These are phyloP conservation scores for Torulaspora maleeae DNA, from an alignment of 805 yeast species.

Conservation along the genomic window DNA sequence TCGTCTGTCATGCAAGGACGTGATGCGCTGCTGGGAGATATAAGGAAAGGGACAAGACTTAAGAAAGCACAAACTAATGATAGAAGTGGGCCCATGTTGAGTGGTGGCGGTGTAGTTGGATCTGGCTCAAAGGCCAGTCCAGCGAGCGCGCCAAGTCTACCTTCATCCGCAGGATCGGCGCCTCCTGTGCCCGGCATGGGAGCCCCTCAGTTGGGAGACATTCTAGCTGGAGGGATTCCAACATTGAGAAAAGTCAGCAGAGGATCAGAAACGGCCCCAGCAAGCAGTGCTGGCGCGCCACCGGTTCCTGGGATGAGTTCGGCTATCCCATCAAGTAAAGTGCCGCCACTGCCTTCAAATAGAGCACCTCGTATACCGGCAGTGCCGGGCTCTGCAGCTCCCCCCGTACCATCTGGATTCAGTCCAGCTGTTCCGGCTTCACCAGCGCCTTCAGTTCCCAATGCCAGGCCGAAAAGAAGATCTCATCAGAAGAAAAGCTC, in stretches of 20 bases:
- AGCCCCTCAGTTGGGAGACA: constrained; percentile 35
- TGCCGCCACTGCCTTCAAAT: constrained; percentile 9
- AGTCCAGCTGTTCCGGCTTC: constrained; percentile 16
- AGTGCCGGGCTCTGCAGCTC: constrained; percentile 20
- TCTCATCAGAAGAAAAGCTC: constrained; percentile 10
- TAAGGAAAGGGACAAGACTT: constrained; percentile 60
- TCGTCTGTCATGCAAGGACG: constrained; percentile 38
- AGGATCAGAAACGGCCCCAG: constrained; percentile 26
- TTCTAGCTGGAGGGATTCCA: constrained; percentile 70
- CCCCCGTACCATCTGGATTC: constrained; percentile 17
- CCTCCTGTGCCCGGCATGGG: constrained; percentile 33
- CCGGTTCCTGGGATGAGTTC: constrained; percentile 29
- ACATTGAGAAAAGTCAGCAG: constrained; percentile 51
- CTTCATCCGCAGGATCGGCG: constrained; percentile 16
- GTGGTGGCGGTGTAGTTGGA: constrained; percentile 35
- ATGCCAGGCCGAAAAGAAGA: constrained; percentile 12
- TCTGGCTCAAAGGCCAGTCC: constrained; percentile 10
- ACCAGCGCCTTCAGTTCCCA: constrained; percentile 13
- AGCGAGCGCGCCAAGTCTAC: constrained; percentile 23
- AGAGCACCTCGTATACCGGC: constrained; percentile 9
- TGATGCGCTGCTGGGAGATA: constrained; percentile 70
- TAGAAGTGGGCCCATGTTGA: constrained; percentile 57
- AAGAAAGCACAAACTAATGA: constrained; percentile 63
- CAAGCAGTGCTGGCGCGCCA: constrained; percentile 38
- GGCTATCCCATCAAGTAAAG: constrained; percentile 28